These are phyloP conservation scores for Zygosaccharomyces pseudobailii DNA, from an alignment of 1,139 yeast genomes.

Conservation along the genomic window DNA sequence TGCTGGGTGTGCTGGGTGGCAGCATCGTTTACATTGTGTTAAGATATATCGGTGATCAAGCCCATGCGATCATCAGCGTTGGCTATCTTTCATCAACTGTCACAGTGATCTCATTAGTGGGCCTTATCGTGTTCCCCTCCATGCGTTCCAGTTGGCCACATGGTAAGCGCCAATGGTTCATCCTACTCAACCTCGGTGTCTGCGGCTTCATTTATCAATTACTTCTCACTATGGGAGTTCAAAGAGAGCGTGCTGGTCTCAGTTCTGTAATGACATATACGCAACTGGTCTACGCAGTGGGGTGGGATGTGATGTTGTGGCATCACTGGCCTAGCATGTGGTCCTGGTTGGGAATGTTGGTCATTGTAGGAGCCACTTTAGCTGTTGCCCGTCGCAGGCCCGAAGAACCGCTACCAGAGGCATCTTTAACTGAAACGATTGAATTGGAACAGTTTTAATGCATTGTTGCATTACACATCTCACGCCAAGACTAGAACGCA, in stretches of 20 bases:
- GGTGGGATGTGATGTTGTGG: constrained; percentile 72
- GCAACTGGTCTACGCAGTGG: constrained; percentile 71
- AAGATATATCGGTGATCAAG: constrained; percentile 67
- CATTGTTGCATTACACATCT: too few species aligned
- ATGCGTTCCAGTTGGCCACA: constrained; percentile 58
- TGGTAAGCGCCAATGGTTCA: constrained; percentile 56
- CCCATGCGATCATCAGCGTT: constrained; percentile 77
- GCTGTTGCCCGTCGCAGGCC: constrained; percentile 54
- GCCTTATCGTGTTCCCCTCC: constrained; percentile 55
- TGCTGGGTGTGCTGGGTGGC: constrained; percentile 69
- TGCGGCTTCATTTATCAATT: constrained; percentile 82
- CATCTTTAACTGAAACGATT: constrained; percentile 4
- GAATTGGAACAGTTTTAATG: constrained; percentile 1
- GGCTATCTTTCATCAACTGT: constrained; percentile 67
- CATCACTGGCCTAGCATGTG: constrained; percentile 65
- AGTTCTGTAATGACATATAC: constrained; percentile 73
- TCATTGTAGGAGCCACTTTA: constrained; percentile 65
- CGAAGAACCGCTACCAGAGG: constrained; percentile 8
- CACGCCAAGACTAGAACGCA: too few species aligned
- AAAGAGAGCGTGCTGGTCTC: constrained; percentile 72
- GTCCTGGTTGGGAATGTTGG: constrained; percentile 62
- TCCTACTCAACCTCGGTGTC: constrained; percentile 59
- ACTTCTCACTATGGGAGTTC: constrained; percentile 75
- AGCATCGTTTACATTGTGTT: constrained; percentile 66
- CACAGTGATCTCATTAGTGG: constrained; percentile 48